Evolutionary conservation across 768 basidiomycete genomes (phyloP).

Genomic region (Chalciporus pseudorubinellus): DNA sequence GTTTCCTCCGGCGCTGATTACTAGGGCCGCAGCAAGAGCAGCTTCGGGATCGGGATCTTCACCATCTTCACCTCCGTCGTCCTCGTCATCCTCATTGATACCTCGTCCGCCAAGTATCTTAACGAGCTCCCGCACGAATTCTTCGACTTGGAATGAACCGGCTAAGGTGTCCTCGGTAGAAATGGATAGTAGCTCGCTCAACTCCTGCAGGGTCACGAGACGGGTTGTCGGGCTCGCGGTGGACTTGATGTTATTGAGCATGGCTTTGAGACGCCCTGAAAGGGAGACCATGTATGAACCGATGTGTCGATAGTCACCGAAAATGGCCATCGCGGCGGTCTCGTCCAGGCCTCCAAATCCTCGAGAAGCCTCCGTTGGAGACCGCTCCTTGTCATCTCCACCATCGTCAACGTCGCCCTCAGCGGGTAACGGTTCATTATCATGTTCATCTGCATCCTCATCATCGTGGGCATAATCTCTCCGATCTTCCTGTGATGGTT

Average conservation of each 20-base stretch:
- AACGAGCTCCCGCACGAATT: slow-evolving; percentile 89
- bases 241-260: slow-evolving; percentile 84
- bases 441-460: slow-evolving; percentile 46
- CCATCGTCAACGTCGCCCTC: slow-evolving; percentile 49
- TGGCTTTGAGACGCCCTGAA: slow-evolving; percentile 82
- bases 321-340: slow-evolving; percentile 72
- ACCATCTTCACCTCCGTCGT: slow-evolving; percentile 59
- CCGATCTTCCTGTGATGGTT: slow-evolving; percentile 43
- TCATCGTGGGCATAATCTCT: slow-evolving; percentile 46
- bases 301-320: slow-evolving; percentile 83
- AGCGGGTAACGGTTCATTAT: slow-evolving; percentile 43
- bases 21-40: slow-evolving; percentile 82
- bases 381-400: slow-evolving; percentile 38
- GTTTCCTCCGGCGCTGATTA: slow-evolving; percentile 68
- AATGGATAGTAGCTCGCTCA: slow-evolving; percentile 92
- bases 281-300: slow-evolving; percentile 93
- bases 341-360: slow-evolving; percentile 60
- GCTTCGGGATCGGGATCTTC: slow-evolving; percentile 79
- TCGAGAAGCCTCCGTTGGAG: slow-evolving; percentile 36
- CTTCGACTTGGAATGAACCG: slow-evolving; percentile 90
- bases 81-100: slow-evolving; percentile 61
- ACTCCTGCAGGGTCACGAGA: slow-evolving; percentile 87
- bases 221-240: slow-evolving; percentile 84
- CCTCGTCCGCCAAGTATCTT: slow-evolving; percentile 84
- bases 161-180: too few relatives aligned